Conservation (phyloP, 768 basidiomycete species). For the Tylopilus plumbeoviolaceoides region DNA sequence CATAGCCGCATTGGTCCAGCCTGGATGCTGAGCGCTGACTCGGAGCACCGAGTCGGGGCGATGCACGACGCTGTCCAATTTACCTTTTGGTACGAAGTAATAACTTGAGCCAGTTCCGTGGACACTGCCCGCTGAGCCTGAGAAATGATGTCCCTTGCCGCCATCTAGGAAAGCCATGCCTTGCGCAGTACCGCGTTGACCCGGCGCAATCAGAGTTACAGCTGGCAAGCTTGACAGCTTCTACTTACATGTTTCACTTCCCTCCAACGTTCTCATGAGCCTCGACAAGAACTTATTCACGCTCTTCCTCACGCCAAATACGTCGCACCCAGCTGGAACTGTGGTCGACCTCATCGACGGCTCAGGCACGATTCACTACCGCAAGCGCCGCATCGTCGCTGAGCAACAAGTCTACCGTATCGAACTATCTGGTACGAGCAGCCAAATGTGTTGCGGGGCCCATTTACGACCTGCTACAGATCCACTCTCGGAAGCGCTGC, state of each 20-base stretch:
- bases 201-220: no score
- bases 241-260: background rate
- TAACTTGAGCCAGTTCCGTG: no score
- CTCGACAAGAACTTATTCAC: constrained; percentile 86
- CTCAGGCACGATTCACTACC: constrained; percentile 61
- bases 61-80: no score
- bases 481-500: constrained; percentile 65
- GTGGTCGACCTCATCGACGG: constrained; percentile 71
- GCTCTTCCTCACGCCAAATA: constrained; percentile 56
- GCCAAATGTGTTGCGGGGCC: background rate
- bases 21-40: no score
- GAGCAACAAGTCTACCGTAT: constrained; percentile 49
- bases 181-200: no score
- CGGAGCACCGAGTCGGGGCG: no score
- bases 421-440: constrained; percentile 59
- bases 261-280: constrained; percentile 47
- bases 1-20: no score
- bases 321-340: constrained; percentile 45
- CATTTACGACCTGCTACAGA: constrained; percentile 40
- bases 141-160: no score
- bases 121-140: no score
- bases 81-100: no score
- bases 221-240: no score
- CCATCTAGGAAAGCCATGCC: no score
- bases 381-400: constrained; percentile 58